Base-by-base conservation (phyloP, 2,329 filamentous ascomycete genomes). In the Dactylellina parvicollis region DNA sequence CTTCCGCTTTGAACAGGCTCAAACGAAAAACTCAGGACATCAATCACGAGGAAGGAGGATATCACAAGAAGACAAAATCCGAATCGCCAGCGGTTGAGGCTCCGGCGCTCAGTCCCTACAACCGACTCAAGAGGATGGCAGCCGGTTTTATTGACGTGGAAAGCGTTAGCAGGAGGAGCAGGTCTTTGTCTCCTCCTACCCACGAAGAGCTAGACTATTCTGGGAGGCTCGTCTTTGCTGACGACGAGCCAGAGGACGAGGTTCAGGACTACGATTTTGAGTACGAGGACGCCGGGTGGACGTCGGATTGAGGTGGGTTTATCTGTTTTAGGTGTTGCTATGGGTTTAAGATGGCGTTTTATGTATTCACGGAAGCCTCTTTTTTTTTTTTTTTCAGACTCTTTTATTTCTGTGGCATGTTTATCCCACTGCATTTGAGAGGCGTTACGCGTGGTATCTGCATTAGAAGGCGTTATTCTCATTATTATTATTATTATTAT, bases 251-350 rank as follows among this genome's bases (percentile, higher is more conserved):
- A 38, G 54, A 50, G 9, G 60, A 44, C n/a, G 67, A 61, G 2
- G 38, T 60, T 28, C 20, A 54, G 18, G 60, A 40, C 20, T 52
- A 66, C 26, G 69, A 66, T 14, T 73, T 73, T 50, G 69, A 73
- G 36, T 73, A 73, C 16, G 61, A 65, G 34, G 69, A 73, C 9
- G 60, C 69, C 7, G 69, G 69, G 8, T 73, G 69, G 69, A 44
- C 60, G 8, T 73, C 69, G n/a, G 22, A 14, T 16, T 50, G 22
- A 52, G 34, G 14, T 30, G 26, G 26, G 26, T 42, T 34, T 1
- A 36, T 36, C 22, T 24, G n/a, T 18, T 47, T 40, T 46, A 28
- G 4, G 22, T 20, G 7, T 44, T 44, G 7, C n/a, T 54, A 34
- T 24, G 5, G 10, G 3, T 55, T 36, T 64, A 55, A 10, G 36